phyloP scores from a whole-genome alignment of 2,329 filamentous ascomycete species.

The Ophiosphaerella narmari region DNA sequence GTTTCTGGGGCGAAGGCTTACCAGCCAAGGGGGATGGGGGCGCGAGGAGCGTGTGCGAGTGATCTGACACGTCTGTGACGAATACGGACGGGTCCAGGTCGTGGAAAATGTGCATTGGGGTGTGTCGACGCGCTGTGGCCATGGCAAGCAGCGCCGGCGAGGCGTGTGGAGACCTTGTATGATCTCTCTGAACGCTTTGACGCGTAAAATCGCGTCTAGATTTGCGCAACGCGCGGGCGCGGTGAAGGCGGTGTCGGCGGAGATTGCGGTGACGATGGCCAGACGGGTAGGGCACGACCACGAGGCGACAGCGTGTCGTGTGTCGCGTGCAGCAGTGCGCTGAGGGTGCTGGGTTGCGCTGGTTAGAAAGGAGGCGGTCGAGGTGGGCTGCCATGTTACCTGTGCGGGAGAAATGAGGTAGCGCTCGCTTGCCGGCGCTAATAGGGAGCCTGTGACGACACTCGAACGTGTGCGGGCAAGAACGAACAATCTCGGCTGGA shows the following conservation, averaged over 20 bases:
- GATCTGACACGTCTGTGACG: slow-evolving; percentile 53
- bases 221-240: slow-evolving; percentile 26
- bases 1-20: slow-evolving; percentile 73
- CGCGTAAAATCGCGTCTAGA: slow-evolving; percentile 48
- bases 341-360: slow-evolving; percentile 9
- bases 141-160: slow-evolving; percentile 44
- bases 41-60: slow-evolving; percentile 69
- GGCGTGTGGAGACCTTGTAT: slow-evolving; percentile 36
- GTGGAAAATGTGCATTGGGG: slow-evolving; percentile 63
- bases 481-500: not conserved
- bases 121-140: slow-evolving; percentile 61
- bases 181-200: slow-evolving; percentile 39
- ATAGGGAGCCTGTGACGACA: slow-evolving; percentile 30
- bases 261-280: slow-evolving; percentile 43
- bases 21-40: slow-evolving; percentile 59
- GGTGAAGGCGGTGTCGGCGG: slow-evolving; percentile 27
- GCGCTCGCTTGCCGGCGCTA: slow-evolving; percentile 42
- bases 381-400: slow-evolving; percentile 35
- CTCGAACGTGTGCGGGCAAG: not conserved
- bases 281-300: slow-evolving; percentile 6
- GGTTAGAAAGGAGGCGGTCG: slow-evolving; percentile 29
- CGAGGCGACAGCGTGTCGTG: too few relatives aligned
- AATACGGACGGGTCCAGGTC: slow-evolving; percentile 56
- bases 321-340: too few relatives aligned
- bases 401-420: slow-evolving; percentile 37